phyloP scores from a whole-genome alignment of 176 grass and related monocot genomes.

The Oryza meyeriana region DNA sequence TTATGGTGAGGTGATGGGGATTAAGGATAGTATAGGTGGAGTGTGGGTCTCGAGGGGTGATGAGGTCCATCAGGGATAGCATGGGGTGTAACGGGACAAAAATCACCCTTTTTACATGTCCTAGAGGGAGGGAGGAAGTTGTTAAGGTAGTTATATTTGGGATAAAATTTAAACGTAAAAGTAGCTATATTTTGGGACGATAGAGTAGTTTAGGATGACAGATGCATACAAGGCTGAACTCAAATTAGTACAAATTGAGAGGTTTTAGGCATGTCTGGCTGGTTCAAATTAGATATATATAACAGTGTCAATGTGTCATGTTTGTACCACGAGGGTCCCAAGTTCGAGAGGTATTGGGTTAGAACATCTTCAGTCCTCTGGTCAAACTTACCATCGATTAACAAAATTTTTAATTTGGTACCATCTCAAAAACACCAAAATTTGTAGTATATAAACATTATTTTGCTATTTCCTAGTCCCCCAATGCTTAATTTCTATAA shows the following conservation, averaged over 20 bases:
- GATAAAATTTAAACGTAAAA: too few species aligned
- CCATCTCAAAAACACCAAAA: background rate
- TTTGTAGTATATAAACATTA: background rate
- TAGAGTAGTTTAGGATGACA: background rate
- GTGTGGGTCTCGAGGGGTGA: too few species aligned
- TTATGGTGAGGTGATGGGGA: too few species aligned
- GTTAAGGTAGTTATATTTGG: too few species aligned
- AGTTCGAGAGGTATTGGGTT: background rate
- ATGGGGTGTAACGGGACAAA: too few species aligned
- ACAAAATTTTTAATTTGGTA: background rate
- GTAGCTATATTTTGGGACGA: too few species aligned
- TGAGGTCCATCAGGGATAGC: too few species aligned
- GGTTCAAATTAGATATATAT: background rate
- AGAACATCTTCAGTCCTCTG: background rate
- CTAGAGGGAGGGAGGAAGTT: too few species aligned
- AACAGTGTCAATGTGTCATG: background rate
- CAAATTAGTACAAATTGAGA: background rate
- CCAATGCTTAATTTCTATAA: background rate
- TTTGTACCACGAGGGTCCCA: background rate
- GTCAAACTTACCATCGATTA: background rate
- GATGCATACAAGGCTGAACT: slow-evolving; percentile 12
- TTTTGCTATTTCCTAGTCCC: background rate
- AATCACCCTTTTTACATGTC: too few species aligned
- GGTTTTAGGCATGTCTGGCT: background rate
- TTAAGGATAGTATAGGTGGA: too few species aligned